Evolutionary conservation across 2,329 filamentous ascomycete genomes (phyloP), one percentile per base, ranked within the genome.

Genomic region (Escovopsis weberi): DNA sequence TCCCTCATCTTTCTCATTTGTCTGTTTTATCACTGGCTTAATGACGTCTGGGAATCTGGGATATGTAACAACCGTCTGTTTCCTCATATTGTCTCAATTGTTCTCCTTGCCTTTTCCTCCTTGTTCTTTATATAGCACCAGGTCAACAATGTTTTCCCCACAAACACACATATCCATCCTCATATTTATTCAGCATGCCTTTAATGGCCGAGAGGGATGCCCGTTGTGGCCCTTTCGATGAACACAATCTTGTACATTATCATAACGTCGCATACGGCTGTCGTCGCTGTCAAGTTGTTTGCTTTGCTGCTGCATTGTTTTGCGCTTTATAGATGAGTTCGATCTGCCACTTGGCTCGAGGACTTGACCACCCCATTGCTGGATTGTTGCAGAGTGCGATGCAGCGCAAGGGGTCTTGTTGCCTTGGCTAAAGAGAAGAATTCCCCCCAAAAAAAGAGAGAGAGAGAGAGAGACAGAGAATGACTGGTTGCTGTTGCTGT

Each of bases 161-260:
- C 47, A 48, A 40, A 42, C 43, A 45, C 41, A 40, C 42, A 39
- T 45, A 38, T 44, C 39, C 38, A 45, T 45, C 37, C 39, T 30
- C 28, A 8, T 30, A 11, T 8, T 30, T 30, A 43, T 45, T 55
- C 55, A 56, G 46, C 51, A 56, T 55, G 51, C 53, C 51, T 50
- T 11, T 47, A 54, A 49, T 52, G 55, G 55, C 52, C 18, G 18
- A 26, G 52, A 50, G 50, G 53, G 51, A 62, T 61, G 64, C 61
- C 60, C 55, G 55, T 61, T 52, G 53, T 53, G 54, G 53, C 54
- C 53, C 55, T 51, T 50, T 55, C 56, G 50, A 51, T 55, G 56
- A 55, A 50, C 57, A 60, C 61, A 63, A 61, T 66, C 62, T 63
- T 74, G 70, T 74, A 74, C 67, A 73, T 71, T 74, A 74, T 63